Conservation (phyloP, 2,329 filamentous ascomycete genomes). For the Fusarium nygamai region DNA sequence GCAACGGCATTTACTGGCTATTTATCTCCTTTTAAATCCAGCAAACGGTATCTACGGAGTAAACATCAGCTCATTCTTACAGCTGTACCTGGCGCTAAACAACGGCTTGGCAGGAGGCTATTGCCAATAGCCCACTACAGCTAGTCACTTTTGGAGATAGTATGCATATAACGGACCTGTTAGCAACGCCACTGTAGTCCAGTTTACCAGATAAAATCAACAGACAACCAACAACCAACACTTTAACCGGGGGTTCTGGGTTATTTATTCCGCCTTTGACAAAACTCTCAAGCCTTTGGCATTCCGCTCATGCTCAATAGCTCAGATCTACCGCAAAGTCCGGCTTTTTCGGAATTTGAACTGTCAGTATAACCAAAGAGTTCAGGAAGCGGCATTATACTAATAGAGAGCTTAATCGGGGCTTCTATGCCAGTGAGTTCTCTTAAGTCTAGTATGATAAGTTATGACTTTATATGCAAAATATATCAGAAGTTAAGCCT, state of each 20-base stretch:
- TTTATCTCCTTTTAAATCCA: neutral
- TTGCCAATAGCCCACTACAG: neutral
- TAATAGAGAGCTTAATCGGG: accelerated
- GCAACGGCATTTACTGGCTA: accelerated
- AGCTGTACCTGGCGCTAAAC: neutral
- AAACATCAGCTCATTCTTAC: neutral
- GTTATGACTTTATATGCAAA: accelerated
- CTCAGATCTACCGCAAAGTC: accelerated
- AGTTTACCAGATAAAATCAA: neutral
- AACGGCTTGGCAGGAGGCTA: neutral
- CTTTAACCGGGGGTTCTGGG: neutral
- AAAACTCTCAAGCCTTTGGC: accelerated
- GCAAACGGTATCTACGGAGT: too few species aligned
- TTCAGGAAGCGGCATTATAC: accelerated
- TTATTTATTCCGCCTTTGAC: neutral
- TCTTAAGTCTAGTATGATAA: accelerated
- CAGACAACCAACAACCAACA: neutral
- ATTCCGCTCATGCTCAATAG: neutral
- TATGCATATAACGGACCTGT: neutral
- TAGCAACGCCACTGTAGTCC: neutral
- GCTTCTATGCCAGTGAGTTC: neutral
- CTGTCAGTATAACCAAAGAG: accelerated
- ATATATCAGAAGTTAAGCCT: neutral
- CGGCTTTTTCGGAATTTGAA: accelerated
- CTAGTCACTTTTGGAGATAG: neutral